Evolutionary conservation across 331 rosid species (phyloP).

Genomic region (Prunus yedoensis): DNA sequence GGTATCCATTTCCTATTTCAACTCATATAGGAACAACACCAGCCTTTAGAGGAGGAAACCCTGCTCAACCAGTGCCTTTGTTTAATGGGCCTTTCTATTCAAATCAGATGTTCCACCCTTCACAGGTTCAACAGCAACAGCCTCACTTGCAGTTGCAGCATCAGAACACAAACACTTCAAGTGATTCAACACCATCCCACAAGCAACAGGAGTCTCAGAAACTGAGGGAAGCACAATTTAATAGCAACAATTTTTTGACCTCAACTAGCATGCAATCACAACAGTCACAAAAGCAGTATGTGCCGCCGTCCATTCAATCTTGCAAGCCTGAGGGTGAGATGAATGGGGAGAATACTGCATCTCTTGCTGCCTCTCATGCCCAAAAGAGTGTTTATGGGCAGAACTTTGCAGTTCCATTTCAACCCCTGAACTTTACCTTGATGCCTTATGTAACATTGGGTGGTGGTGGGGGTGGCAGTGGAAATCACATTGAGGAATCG

Average conservation of each 20-base stretch:
- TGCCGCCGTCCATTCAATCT: constrained; percentile 33
- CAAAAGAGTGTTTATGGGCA: constrained; percentile 47
- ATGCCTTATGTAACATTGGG: constrained; percentile 46
- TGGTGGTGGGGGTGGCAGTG: constrained; percentile 37
- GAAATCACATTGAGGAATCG: constrained; percentile 43
- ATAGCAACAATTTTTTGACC: constrained; percentile 39
- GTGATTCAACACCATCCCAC: constrained; percentile 43
- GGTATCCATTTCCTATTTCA: constrained; percentile 51
- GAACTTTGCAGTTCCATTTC: constrained; percentile 55
- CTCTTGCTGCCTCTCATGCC: constrained; percentile 40
- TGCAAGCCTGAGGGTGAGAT: constrained; percentile 43
- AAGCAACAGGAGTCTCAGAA: constrained; percentile 38
- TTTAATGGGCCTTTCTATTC: constrained; percentile 46
- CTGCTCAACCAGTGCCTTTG: constrained; percentile 49
- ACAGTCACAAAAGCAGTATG: constrained; percentile 47
- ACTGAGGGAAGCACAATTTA: constrained; percentile 33
- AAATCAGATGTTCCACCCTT: constrained; percentile 51
- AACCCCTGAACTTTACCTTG: constrained; percentile 56
- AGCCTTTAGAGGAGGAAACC: constrained; percentile 44
- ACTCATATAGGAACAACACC: constrained; percentile 46
- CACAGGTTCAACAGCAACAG: constrained; percentile 56
- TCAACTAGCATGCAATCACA: constrained; percentile 40
- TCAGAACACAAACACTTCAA: constrained; percentile 35
- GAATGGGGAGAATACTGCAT: constrained; percentile 33
- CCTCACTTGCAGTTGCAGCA: constrained; percentile 43